Conservation (phyloP, 176 grass and related monocot genomes). For the Dactylis glomerata region DNA sequence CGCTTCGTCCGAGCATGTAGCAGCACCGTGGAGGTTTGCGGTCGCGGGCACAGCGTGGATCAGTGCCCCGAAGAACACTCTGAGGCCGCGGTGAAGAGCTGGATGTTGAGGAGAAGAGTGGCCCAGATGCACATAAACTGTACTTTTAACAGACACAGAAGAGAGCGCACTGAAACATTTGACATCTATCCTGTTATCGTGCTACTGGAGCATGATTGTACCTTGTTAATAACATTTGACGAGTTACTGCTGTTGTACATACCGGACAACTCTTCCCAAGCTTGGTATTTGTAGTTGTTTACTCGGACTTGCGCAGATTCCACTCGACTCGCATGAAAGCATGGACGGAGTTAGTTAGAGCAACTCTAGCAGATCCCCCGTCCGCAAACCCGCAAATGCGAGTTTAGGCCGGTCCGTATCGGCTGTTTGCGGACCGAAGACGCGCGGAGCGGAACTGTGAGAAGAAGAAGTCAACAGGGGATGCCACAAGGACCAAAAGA, state of each 20-base stretch:
- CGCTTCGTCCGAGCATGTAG: conserved; percentile 63
- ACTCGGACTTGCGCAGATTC: conserved; percentile 4
- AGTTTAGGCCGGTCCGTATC: no score
- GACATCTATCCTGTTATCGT: neutral
- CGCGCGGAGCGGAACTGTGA: no score
- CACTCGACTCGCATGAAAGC: conserved; percentile 33
- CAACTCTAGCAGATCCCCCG: no score
- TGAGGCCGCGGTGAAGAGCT: conserved; percentile 26
- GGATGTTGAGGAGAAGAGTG: neutral
- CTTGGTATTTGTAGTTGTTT: conserved; percentile 90
- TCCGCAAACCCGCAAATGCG: no score
- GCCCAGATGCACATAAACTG: neutral
- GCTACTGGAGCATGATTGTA: neutral
- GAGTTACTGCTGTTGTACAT: neutral
- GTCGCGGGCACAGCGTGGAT: conserved; percentile 74
- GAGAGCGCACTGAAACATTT: neutral
- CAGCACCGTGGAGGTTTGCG: conserved; percentile 76
- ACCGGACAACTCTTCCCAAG: conserved; percentile 60
- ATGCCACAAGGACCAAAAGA: no score
- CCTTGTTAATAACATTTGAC: neutral
- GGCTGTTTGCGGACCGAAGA: no score
- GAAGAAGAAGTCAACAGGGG: no score
- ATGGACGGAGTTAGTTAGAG: conserved; percentile 58
- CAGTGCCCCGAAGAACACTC: conserved; percentile 77
- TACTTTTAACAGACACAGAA: neutral